Evolutionary conservation across 2,329 filamentous ascomycete species (phyloP), one percentile per base, ranked within the genome.

Genomic region (Mycosphaerella sp.): DNA sequence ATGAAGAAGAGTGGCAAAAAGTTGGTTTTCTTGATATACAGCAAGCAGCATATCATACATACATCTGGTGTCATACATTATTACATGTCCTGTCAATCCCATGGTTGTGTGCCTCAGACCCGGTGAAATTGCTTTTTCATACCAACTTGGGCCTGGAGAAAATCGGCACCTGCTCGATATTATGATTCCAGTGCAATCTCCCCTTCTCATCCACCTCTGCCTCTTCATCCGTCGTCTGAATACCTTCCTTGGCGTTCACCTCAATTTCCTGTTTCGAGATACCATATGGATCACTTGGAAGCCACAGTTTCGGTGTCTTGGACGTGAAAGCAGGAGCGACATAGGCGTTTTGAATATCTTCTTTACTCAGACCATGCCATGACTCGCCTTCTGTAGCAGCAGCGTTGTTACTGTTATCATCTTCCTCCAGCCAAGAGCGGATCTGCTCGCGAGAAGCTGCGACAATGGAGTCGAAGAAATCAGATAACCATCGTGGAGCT

Each of bases 191-290:
- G 52, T 66, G 64, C 36, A 75, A 62, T 56, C 66, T 70, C 18
- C 71, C 71, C 62, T 75, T 69, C 59, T 72, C 71, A 53, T 75
- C 68, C 43, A 75, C 66, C 17, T 62, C 61, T 14, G 73, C 72
- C 36, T 69, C 71, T 34, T 74, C 71, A 46, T 75, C 72, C 6
- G 72, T 74, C 4, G 71, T 71, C n/a, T 61, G 42, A 13, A 76
- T 67, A 0, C 60, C 63, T 18, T 64, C 66, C 50, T 69, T 70
- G 47, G 65, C 65, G 21, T 70, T 70, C 35, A 72, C 66, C 37
- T 61, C 55, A 14, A 74, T 69, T 56, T 75, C 72, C 39, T 72
- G 64, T 54, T 66, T 65, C 3, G 65, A 68, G 8, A 75, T 68
- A 3, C 73, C 72, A 62, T 71, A 66, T 12, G 67, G 65, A 52